Percentiles rank a stretch among this genome's conserved stretches.
phyloP scores from a whole-genome alignment of 2,329 filamentous ascomycete species.

The Fusarium ambrosium region DNA sequence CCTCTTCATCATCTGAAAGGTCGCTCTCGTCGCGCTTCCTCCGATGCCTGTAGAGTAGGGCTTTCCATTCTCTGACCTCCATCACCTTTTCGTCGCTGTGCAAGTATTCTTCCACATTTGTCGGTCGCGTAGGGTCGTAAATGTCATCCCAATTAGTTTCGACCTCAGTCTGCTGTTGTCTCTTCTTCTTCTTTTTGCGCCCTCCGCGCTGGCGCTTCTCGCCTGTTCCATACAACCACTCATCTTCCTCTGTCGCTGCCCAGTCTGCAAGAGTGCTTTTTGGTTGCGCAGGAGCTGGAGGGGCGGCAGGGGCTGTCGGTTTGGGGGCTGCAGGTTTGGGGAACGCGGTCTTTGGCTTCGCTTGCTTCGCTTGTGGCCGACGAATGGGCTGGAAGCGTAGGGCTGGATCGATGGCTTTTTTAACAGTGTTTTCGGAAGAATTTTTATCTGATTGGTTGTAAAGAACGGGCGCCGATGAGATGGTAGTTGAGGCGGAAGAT shows the following conservation, averaged over 20 bases:
- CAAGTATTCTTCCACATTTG: constrained; percentile 86
- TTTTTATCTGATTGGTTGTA: constrained; percentile 71
- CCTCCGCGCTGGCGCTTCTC: constrained; percentile 82
- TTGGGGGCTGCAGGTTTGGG: constrained; percentile 57
- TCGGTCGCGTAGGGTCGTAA: constrained; percentile 87
- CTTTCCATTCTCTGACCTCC: constrained; percentile 89
- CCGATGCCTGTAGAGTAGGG: constrained; percentile 79
- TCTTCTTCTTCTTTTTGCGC: constrained; percentile 81
- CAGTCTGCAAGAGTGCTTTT: constrained; percentile 86
- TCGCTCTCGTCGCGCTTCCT: constrained; percentile 59
- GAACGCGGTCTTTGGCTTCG: constrained; percentile 72
- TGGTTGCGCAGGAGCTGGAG: constrained; percentile 55
- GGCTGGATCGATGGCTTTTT: constrained; percentile 72
- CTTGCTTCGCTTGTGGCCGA: constrained; percentile 74
- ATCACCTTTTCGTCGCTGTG: constrained; percentile 85
- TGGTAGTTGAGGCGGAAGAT: constrained; percentile 68
- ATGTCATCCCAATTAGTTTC: constrained; percentile 91
- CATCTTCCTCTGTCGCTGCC: constrained; percentile 82
- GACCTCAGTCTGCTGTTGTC: constrained; percentile 65
- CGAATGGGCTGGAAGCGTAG: constrained; percentile 90
- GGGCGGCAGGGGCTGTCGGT: constrained; percentile 50
- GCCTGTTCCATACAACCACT: constrained; percentile 75
- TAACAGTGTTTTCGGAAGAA: constrained; percentile 62
- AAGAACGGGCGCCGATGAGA: constrained; percentile 80
- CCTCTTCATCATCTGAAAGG: constrained; percentile 52